phyloP scores from a whole-genome alignment of 176 grass and related monocot genomes.

The Bothriochloa decipiens region DNA sequence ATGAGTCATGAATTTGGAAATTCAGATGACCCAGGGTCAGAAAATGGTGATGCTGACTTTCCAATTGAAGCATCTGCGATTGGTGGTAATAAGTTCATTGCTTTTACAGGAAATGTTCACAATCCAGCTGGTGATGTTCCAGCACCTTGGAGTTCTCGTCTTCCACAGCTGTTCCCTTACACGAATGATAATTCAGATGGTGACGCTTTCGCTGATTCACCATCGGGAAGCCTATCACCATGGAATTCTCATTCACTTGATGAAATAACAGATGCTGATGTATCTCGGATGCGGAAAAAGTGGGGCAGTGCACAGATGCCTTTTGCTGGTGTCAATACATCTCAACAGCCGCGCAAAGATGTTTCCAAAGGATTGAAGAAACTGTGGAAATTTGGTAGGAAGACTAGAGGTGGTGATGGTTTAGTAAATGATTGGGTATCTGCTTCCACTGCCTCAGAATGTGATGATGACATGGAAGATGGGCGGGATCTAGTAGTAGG shows the following conservation, averaged over 20 bases:
- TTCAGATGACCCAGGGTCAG: slow-evolving; percentile 80
- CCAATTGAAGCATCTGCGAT: slow-evolving; percentile 36
- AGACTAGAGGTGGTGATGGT: slow-evolving; percentile 69
- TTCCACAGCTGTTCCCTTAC: slow-evolving; percentile 61
- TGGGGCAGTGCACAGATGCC: slow-evolving; percentile 93
- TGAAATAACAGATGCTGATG: slow-evolving; percentile 75
- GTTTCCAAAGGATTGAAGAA: slow-evolving; percentile 95
- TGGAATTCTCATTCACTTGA: slow-evolving; percentile 84
- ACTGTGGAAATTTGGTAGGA: slow-evolving; percentile 95
- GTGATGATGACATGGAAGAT: slow-evolving; percentile 88
- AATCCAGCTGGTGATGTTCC: slow-evolving; percentile 56
- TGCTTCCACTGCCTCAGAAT: slow-evolving; percentile 94
- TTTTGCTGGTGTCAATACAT: slow-evolving; percentile 57
- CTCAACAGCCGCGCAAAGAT: slow-evolving; percentile 82
- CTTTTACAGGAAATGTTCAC: slow-evolving; percentile 56
- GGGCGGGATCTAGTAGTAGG: slow-evolving; percentile 58
- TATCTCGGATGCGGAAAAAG: slow-evolving; percentile 87
- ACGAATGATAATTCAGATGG: slow-evolving; percentile 75
- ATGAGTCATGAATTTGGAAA: slow-evolving; percentile 58
- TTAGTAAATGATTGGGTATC: slow-evolving; percentile 91
- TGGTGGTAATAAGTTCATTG: slow-evolving; percentile 43
- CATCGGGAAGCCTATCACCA: slow-evolving; percentile 71
- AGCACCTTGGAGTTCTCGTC: slow-evolving; percentile 52
- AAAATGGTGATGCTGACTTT: slow-evolving; percentile 59
- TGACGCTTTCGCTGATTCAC: slow-evolving; percentile 80